Base-by-base conservation (phyloP, 2,329 filamentous ascomycete species). In the Tolypocladium amazonense region DNA sequence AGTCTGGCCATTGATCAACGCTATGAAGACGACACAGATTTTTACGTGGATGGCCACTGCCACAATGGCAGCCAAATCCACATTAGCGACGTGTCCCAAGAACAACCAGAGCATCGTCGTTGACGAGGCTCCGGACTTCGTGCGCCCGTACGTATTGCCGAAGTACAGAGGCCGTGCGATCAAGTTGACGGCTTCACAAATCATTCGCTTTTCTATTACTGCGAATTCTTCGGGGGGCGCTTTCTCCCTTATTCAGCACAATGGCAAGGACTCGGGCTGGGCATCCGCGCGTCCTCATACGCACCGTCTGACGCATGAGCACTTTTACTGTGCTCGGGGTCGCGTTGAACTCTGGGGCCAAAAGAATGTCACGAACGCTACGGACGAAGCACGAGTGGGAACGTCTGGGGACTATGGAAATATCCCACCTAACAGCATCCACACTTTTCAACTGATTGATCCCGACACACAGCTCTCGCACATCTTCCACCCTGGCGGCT, bases 101-200 rank as follows among this genome's bases (percentile, higher is more conserved):
- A 45, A 18, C 52, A 35, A 39, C 4, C 14, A 52, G 61, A 12
- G 64, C 63, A 58, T 67, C 41, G 41, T 60, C 8, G 65, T 67
- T 9, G 58, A 65, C 7, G 41, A 38, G 12, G 66, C 66, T 4
- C 66, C 66, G 1, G 61, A 65, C 41, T 57, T 62, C 47, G 50
- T 64, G 14, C 65, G 65, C 1, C 65, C 66, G 4, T 67, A 67
- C n/a, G 65, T 68, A 25, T 59, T 68, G 25, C 66, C 66, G 18
- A 64, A 60, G 15, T 67, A 65, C 59, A 59, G 61, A 30, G 66
- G 66, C 50, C 62, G 61, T 14, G 65, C 65, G 41, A 58, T 65
- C 50, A 60, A 62, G 54, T 57, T 68, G 52, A 65, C 66, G 6
- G 27, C 58, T 14, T 62, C 65, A 4, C 64, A 67, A 60, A 63